phyloP scores from a whole-genome alignment of 345 rosid genomes.

The Lumnitzera racemosa region DNA sequence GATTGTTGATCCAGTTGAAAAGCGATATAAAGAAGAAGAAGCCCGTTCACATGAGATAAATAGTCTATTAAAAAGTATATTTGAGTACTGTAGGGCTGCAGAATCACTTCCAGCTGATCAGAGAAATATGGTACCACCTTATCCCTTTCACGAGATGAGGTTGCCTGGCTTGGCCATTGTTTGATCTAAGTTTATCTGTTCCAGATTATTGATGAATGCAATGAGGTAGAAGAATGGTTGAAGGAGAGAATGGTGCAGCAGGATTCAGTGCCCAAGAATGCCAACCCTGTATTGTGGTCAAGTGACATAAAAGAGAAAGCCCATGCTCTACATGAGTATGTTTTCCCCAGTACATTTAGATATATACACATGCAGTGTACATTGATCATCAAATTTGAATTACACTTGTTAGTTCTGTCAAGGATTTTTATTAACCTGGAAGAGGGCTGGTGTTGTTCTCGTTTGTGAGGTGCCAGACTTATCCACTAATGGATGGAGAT shows the following conservation, averaged over 20 bases:
- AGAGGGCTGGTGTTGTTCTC: too few species aligned
- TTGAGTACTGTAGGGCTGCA: constrained; percentile 22
- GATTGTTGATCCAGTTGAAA: constrained; percentile 49
- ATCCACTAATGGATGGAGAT: too few species aligned
- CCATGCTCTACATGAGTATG: constrained; percentile 37
- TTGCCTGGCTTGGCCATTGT: not conserved
- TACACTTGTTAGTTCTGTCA: too few species aligned
- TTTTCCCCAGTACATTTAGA: too few species aligned
- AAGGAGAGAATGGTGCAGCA: constrained; percentile 41
- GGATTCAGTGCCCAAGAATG: constrained; percentile 36
- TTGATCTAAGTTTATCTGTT: constrained; percentile 8
- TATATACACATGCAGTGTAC: too few species aligned
- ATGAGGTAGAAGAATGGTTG: constrained; percentile 50
- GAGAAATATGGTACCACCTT: constrained; percentile 26
- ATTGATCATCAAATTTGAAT: too few species aligned
- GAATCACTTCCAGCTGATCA: constrained; percentile 32
- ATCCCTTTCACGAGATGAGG: not conserved
- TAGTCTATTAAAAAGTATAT: constrained; percentile 29
- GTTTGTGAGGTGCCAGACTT: too few species aligned
- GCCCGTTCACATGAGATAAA: constrained; percentile 36
- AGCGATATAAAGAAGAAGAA: constrained; percentile 45
- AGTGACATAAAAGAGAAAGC: constrained; percentile 32
- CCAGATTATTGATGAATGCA: constrained; percentile 41
- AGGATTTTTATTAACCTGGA: too few species aligned
- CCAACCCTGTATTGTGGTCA: constrained; percentile 41